Conservation (phyloP, 177 flowering plant species). For the Vitis hybrid region DNA sequence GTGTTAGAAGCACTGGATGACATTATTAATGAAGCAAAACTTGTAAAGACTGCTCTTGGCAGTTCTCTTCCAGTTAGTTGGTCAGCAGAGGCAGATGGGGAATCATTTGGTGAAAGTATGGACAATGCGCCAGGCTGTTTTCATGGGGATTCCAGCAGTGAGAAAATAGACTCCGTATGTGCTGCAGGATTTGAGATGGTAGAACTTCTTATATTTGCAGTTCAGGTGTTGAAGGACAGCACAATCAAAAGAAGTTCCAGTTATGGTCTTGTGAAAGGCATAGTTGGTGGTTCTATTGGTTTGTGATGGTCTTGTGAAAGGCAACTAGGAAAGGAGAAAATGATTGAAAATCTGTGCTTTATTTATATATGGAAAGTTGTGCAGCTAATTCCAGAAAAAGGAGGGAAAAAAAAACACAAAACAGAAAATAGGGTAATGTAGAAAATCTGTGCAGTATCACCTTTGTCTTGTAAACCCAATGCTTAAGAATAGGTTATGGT, state of each 20-base stretch:
- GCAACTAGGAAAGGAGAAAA: no score
- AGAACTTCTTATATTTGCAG: slow-evolving; percentile 76
- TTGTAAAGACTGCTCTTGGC: slow-evolving; percentile 80
- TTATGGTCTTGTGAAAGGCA: neutral
- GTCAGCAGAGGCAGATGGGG: slow-evolving; percentile 55
- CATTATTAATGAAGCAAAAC: slow-evolving; percentile 65
- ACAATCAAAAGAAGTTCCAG: slow-evolving; percentile 9
- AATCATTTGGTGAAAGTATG: slow-evolving; percentile 17
- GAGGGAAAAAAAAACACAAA: no score
- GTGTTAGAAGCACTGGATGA: slow-evolving; percentile 37
- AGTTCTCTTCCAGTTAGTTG: slow-evolving; percentile 90
- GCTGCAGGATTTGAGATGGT: slow-evolving; percentile 97
- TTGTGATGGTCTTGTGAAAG: no score
- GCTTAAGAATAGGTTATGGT: no score
- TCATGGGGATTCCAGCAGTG: slow-evolving; percentile 26
- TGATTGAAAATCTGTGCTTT: no score
- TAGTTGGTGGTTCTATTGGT: slow-evolving; percentile 1
- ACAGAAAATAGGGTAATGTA: no score
- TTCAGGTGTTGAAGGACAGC: slow-evolving; percentile 50
- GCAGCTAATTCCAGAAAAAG: no score
- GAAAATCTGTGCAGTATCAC: no score
- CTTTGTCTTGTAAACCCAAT: no score
- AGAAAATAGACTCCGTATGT: slow-evolving; percentile 52
- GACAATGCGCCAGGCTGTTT: slow-evolving; percentile 14
- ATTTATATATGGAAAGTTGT: no score